Conservation (phyloP, 2,329 filamentous ascomycete genomes). For the Colletotrichum higginsianum region DNA sequence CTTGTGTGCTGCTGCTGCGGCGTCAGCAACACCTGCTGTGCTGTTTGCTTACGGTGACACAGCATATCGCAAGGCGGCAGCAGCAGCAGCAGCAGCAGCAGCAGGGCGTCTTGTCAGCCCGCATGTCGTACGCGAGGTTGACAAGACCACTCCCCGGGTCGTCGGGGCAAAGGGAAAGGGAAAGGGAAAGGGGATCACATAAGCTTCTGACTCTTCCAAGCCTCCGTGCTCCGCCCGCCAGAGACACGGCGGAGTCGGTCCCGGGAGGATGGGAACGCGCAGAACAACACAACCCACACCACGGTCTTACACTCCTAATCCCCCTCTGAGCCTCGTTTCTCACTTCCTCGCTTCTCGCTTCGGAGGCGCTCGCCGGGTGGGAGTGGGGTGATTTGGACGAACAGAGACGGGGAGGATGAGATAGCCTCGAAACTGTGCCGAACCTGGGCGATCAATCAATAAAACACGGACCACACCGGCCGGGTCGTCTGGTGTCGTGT, state of each 20-base stretch:
- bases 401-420: no score
- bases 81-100: neutral
- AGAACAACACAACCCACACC: neutral
- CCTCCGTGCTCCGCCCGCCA: conserved; percentile 13
- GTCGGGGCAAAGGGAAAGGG: neutral
- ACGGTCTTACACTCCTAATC: no score
- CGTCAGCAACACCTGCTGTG: conserved; percentile 16
- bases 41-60: conserved; percentile 36
- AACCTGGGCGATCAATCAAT: no score
- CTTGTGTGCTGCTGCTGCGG: neutral
- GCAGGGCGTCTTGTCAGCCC: conserved; percentile 1
- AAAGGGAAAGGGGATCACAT: neutral
- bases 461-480: no score
- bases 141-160: neutral
- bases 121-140: conserved; percentile 3
- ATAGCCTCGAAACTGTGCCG: no score
- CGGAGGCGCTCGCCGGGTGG: no score
- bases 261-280: neutral
- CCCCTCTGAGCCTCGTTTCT: no score
- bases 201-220: conserved; percentile 19
- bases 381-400: no score
- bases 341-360: no score
- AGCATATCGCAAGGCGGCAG: conserved; percentile 17
- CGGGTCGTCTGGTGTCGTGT: no score
- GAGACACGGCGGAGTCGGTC: neutral